Evolutionary conservation across 257 asterid genomes (phyloP).

Genomic region (Lavandula angustifolia): DNA sequence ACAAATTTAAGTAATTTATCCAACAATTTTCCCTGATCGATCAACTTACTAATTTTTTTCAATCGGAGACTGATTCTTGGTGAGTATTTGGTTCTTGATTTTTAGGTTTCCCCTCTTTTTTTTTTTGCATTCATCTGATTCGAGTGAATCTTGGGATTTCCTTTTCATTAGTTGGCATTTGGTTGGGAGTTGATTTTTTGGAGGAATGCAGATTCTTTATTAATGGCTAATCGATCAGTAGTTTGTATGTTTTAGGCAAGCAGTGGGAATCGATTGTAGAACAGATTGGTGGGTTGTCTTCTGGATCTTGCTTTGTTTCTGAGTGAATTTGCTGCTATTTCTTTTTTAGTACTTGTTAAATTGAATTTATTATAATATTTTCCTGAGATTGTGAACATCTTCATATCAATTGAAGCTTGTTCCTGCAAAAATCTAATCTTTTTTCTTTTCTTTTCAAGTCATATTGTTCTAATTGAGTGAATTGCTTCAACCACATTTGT

Average conservation of each 20-base stretch:
- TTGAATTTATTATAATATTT: background rate
- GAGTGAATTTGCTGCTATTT: conserved; percentile 2
- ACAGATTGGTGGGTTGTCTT: conserved; percentile 25
- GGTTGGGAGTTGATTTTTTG: conserved; percentile 29
- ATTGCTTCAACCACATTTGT: conserved; percentile 30
- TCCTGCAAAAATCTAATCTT: conserved; percentile 18
- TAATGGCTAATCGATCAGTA: conserved; percentile 28
- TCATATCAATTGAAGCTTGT: background rate
- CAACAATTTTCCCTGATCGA: background rate
- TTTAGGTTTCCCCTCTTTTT: conserved; percentile 2
- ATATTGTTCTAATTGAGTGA: background rate
- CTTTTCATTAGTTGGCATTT: conserved; percentile 14
- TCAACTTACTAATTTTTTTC: conserved; percentile 22
- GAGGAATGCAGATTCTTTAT: conserved; percentile 22
- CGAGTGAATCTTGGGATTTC: conserved; percentile 35
- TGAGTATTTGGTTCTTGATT: conserved; percentile 31
- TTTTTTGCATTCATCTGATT: conserved; percentile 24
- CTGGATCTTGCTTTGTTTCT: conserved; percentile 28
- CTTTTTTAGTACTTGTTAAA: background rate
- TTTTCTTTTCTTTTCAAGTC: conserved; percentile 7
- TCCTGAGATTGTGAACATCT: conserved; percentile 7
- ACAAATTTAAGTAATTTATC: conserved; percentile 1
- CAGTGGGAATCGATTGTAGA: conserved; percentile 23
- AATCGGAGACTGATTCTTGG: conserved; percentile 40
- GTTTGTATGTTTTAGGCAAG: conserved; percentile 1